Percentiles rank a stretch among this genome's conserved stretches.
phyloP scores from a whole-genome alignment of 495 filamentous ascomycete species.

The Penicillium macrosclerotiorum region DNA sequence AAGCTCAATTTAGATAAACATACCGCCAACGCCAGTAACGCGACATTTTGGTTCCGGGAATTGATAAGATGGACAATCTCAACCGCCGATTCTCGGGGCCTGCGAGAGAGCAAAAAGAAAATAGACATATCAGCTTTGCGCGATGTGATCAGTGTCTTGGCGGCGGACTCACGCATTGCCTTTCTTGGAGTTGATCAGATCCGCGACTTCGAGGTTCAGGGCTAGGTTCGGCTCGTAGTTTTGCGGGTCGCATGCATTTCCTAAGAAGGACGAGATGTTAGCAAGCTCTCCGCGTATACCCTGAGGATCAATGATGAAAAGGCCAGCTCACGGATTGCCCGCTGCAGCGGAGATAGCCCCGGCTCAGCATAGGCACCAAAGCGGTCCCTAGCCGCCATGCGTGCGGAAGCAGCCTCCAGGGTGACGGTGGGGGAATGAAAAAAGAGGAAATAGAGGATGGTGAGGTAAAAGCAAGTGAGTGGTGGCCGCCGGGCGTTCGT shows the following conservation, averaged over 20 bases:
- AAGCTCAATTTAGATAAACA: conserved; percentile 14
- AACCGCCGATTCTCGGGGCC: conserved; percentile 90
- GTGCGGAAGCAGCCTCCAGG: conserved; percentile 93
- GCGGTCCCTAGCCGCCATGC: conserved; percentile 93
- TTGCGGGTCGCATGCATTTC: conserved; percentile 89
- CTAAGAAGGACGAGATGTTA: conserved; percentile 31
- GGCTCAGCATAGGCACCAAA: conserved; percentile 80
- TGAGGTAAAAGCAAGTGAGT: conserved; percentile 8
- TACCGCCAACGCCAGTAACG: conserved; percentile 78
- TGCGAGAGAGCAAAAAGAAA: conserved; percentile 21
- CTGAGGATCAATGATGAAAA: conserved; percentile 4
- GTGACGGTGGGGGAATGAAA: conserved; percentile 29
- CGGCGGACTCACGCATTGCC: conserved; percentile 70
- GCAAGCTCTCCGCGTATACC: conserved; percentile 2
- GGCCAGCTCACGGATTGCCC: conserved; percentile 73
- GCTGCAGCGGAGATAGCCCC: conserved; percentile 79
- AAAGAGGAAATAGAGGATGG: conserved; percentile 2
- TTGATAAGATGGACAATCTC: conserved; percentile 95
- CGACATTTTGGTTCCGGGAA: conserved; percentile 92
- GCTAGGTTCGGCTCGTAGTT: conserved; percentile 98
- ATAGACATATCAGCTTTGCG: conserved; percentile 10
- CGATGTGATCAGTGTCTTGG: conserved; percentile 2
- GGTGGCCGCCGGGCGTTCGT: conserved; percentile 4
- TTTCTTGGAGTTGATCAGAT: conserved; percentile 97
- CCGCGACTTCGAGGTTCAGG: conserved; percentile 92